Base-by-base conservation (phyloP, 2,329 filamentous ascomycete species). In the Bipolaris gigantea region DNA sequence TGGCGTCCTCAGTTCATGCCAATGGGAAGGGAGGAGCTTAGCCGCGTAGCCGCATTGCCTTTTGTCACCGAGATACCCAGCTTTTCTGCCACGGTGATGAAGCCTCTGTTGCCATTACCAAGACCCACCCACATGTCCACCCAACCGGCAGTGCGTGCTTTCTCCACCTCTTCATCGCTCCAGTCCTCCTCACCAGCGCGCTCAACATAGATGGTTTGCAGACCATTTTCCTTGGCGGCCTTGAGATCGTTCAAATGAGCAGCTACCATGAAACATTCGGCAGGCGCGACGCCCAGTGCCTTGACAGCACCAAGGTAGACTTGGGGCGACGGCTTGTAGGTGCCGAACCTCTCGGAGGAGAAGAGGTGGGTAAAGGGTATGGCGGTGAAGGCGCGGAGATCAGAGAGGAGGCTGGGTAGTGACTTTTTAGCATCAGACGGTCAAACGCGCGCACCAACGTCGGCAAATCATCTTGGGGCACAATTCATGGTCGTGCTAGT, bases 191-290 rank as follows among this genome's bases (percentile, higher is more conserved):
- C 90, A 39, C 72, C 62, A 3, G 74, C 71, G 53, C 90, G 79
- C 75, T 90, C 88, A 2, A 94, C 84, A 69, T 92, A 94, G 2
- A 94, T 79, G 0, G 89, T 90, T 63, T 82, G 79, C 56, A 92
- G 75, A 0, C 90, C 90, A 55, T 79, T 81, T 2, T 65, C 69
- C 63, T 84, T 85, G 4, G 90, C 90, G 0, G 82, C 87, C 56
- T 83, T 76, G 50, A 94, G 74, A 72, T 93, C 90, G 5, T 67
- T 72, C 53, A 93, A 75, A 74, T 93, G 89, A 34, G 89, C 86
- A 15, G 90, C 90, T 18, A 94, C 88, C 83, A 94, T 85, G 18
- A 85, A 88, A 53, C 90, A 87, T 66, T 92, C 80, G 2, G 71
- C 69, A 0, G 86, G 82, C 56, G 81, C 63, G 38, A 86, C 57